Evolutionary conservation across 2,329 filamentous ascomycete genomes (phyloP).

Genomic region (Fusarium acutatum): DNA sequence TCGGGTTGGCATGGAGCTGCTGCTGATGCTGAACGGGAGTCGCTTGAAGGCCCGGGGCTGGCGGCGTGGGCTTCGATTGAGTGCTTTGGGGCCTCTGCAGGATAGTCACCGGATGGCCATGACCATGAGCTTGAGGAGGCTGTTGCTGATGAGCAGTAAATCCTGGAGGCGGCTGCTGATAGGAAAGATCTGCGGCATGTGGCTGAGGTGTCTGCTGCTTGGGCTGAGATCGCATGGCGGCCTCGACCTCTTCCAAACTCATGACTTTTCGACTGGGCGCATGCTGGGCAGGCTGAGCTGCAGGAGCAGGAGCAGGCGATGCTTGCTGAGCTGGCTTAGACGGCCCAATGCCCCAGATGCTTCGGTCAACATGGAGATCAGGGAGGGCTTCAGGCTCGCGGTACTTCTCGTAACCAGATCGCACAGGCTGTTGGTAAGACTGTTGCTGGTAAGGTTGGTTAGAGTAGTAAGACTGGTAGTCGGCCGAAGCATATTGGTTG

Average conservation of each 20-base stretch:
- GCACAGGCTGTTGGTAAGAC: slow-evolving; percentile 63
- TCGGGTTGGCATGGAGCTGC: slow-evolving; percentile 62
- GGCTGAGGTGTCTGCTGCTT: slow-evolving; percentile 57
- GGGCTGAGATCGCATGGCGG: slow-evolving; percentile 81
- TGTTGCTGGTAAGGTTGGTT: slow-evolving; percentile 35
- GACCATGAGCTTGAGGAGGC: slow-evolving; percentile 45
- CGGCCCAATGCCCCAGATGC: slow-evolving; percentile 85
- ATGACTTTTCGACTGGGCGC: slow-evolving; percentile 76
- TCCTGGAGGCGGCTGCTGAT: slow-evolving; percentile 41
- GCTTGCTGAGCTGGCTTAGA: slow-evolving; percentile 51
- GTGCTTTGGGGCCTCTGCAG: slow-evolving; percentile 61
- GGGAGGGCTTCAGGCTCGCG: slow-evolving; percentile 84
- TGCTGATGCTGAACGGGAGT: slow-evolving; percentile 48
- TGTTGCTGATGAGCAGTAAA: slow-evolving; percentile 42
- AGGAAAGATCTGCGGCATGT: slow-evolving; percentile 40
- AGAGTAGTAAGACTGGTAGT: slow-evolving; percentile 42
- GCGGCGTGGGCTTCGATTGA: slow-evolving; percentile 51
- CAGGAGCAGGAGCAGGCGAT: slow-evolving; percentile 42
- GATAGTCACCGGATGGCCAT: slow-evolving; percentile 63
- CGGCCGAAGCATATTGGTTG: slow-evolving; percentile 52
- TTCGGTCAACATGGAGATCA: slow-evolving; percentile 90
- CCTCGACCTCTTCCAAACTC: slow-evolving; percentile 97
- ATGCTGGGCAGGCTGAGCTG: slow-evolving; percentile 31
- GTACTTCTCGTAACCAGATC: slow-evolving; percentile 93
- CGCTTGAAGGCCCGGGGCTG: slow-evolving; percentile 43